These are phyloP conservation scores for Erigeron canadensis DNA, from an alignment of 129 eudicot species.

Conservation along the genomic window DNA sequence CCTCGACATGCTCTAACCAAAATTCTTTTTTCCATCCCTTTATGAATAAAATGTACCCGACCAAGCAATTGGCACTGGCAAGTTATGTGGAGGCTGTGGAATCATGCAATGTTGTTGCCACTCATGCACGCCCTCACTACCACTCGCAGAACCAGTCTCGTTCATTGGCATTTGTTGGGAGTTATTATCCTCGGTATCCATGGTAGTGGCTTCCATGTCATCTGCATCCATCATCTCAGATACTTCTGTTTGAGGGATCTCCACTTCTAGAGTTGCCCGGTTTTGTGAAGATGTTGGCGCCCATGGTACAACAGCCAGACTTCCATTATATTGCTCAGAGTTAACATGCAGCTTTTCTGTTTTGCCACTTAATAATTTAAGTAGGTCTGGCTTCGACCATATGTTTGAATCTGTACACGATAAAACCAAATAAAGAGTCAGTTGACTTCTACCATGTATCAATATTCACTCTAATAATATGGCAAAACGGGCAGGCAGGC, in stretches of 20 bases:
- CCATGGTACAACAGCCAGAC: conserved; percentile 88
- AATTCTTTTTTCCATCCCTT: background rate
- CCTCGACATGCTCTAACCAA: background rate
- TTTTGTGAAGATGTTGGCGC: conserved; percentile 38
- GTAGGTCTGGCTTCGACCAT: conserved; percentile 35
- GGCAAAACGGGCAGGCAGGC: background rate
- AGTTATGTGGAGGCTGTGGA: conserved; percentile 51
- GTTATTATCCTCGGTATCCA: conserved; percentile 58
- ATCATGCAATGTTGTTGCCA: conserved; percentile 79
- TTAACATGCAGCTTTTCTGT: conserved; percentile 20
- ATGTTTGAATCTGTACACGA: conserved; percentile 38
- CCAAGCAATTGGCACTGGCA: conserved; percentile 67
- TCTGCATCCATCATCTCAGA: conserved; percentile 62
- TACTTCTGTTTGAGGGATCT: conserved; percentile 23
- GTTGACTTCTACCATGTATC: background rate
- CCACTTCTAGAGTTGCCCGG: conserved; percentile 14
- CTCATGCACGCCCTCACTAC: conserved; percentile 41
- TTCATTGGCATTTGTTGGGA: conserved; percentile 21
- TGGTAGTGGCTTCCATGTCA: conserved; percentile 27
- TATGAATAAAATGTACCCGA: conserved; percentile 23
- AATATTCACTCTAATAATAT: background rate
- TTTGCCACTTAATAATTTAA: conserved; percentile 21
- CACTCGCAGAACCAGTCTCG: conserved; percentile 24
- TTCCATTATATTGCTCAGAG: conserved; percentile 1
- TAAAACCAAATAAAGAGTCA: conserved; percentile 4